Conservation (phyloP, 108 stramenopile species). For the Chaetoceros muelleri region DNA sequence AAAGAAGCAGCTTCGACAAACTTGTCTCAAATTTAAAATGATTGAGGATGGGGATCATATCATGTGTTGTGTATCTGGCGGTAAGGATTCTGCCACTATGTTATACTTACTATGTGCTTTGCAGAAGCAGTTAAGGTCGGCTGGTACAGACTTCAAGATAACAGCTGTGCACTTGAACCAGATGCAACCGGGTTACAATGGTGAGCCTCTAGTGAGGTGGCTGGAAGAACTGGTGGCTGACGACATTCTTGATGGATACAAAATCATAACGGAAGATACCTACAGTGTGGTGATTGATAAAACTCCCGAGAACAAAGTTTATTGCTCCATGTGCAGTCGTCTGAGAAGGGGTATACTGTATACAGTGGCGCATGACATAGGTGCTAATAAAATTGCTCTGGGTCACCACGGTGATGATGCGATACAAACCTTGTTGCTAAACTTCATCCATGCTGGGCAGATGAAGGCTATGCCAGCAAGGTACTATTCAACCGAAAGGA, state of each 20-base stretch:
- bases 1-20: slow-evolving; percentile 24
- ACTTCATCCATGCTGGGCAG: slow-evolving; percentile 32
- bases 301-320: slow-evolving; percentile 25
- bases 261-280: slow-evolving; percentile 33
- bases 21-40: slow-evolving; percentile 27
- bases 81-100: slow-evolving; percentile 39
- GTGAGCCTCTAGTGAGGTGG: slow-evolving; percentile 21
- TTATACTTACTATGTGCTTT: slow-evolving; percentile 18
- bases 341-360: slow-evolving; percentile 32
- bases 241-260: slow-evolving; percentile 8
- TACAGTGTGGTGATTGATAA: slow-evolving; percentile 39
- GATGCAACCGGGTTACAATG: slow-evolving; percentile 46
- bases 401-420: slow-evolving; percentile 44
- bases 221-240: slow-evolving; percentile 8
- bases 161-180: slow-evolving; percentile 49
- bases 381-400: slow-evolving; percentile 27
- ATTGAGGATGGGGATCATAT: slow-evolving; percentile 34
- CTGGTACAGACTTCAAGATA: slow-evolving; percentile 9
- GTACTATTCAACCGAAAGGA: slow-evolving; percentile 22
- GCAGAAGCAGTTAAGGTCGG: slow-evolving; percentile 15
- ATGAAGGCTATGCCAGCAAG: slow-evolving; percentile 39
- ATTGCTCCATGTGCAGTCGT: slow-evolving; percentile 24
- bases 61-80: slow-evolving; percentile 33
- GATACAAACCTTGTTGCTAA: slow-evolving; percentile 38
- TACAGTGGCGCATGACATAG: slow-evolving; percentile 18